A percentile compares a stretch with the other conserved stretches of the same genome.
Conservation (phyloP, 352 stramenopile genomes). For the Phytophthora crassamura region DNA sequence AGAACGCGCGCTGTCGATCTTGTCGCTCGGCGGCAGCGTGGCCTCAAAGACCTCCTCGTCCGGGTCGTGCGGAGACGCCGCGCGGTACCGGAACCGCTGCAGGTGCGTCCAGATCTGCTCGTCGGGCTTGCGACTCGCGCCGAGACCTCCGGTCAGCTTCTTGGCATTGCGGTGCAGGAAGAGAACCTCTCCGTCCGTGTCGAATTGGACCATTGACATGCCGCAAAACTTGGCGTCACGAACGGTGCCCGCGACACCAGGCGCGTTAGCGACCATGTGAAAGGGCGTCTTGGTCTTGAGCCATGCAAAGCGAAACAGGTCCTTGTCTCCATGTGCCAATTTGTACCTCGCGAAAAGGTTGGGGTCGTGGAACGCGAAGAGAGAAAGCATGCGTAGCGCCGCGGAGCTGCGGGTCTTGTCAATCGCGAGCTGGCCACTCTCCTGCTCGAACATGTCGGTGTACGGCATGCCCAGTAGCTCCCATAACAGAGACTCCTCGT, state of each 20-base stretch:
- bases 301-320: constrained; percentile 67
- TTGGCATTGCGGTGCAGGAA: constrained; percentile 62
- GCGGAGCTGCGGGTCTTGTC: constrained; percentile 21
- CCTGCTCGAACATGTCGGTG: constrained; percentile 41
- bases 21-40: constrained; percentile 10
- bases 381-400: constrained; percentile 36
- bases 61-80: constrained; percentile 19
- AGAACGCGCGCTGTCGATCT: constrained; percentile 10
- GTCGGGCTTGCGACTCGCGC: constrained; percentile 13
- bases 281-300: constrained; percentile 53
- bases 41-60: constrained; percentile 17
- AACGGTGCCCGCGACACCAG: constrained; percentile 43
- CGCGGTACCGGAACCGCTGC: constrained; percentile 44
- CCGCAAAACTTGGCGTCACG: constrained; percentile 54
- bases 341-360: constrained; percentile 45
- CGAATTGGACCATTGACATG: constrained; percentile 58
- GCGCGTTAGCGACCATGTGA: constrained; percentile 57
- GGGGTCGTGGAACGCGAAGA: constrained; percentile 54
- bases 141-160: constrained; percentile 42
- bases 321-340: constrained; percentile 61
- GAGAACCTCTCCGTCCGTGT: constrained; percentile 43
- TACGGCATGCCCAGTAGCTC: constrained; percentile 46
- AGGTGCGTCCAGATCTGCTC: constrained; percentile 46
- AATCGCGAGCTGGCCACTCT: constrained; percentile 56
- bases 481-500: constrained; percentile 54